Conservation (phyloP, 2,329 filamentous ascomycete species). For the Fusarium sp. region DNA sequence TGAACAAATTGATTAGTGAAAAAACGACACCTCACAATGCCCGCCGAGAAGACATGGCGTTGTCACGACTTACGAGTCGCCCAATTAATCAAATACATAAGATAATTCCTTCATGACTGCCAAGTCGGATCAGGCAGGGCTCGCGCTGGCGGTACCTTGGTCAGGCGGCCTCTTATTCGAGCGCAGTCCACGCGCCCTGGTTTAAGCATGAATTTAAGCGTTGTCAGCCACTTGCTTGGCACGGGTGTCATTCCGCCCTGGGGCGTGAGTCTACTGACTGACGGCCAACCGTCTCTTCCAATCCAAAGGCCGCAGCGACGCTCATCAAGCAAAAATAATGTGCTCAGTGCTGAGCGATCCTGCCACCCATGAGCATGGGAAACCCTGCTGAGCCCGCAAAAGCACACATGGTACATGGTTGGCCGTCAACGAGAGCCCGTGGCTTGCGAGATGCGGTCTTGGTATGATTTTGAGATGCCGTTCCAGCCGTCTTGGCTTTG, state of each 20-base stretch:
- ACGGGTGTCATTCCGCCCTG: conserved; percentile 40
- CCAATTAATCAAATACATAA: conserved; percentile 13
- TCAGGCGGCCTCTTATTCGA: conserved; percentile 39
- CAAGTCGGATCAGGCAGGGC: conserved; percentile 32
- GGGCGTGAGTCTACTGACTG: conserved; percentile 33
- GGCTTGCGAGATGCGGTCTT: conserved; percentile 45
- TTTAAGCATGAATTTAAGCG: conserved; percentile 65
- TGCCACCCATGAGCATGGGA: background rate
- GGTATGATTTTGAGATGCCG: conserved; percentile 52
- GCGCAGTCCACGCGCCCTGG: conserved; percentile 42
- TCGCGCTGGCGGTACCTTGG: conserved; percentile 30
- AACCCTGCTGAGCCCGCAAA: conserved; percentile 20
- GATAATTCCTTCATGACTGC: conserved; percentile 18
- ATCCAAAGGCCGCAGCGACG: conserved; percentile 21
- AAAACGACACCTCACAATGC: background rate
- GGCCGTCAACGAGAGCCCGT: conserved; percentile 36
- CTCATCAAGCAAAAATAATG: conserved; percentile 1
- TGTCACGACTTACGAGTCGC: conserved; percentile 8
- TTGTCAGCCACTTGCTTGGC: conserved; percentile 60
- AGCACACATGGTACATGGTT: conserved; percentile 41
- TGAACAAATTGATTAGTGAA: background rate
- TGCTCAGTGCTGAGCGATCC: background rate
- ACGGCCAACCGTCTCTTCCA: conserved; percentile 17
- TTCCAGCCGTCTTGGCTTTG: conserved; percentile 53
- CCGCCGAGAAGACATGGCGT: conserved; percentile 16